Percentiles rank a stretch among this genome's conserved stretches.
These are phyloP conservation scores for Haematococcus lacustris DNA, from an alignment of 139 green algal species.

Conservation along the genomic window DNA sequence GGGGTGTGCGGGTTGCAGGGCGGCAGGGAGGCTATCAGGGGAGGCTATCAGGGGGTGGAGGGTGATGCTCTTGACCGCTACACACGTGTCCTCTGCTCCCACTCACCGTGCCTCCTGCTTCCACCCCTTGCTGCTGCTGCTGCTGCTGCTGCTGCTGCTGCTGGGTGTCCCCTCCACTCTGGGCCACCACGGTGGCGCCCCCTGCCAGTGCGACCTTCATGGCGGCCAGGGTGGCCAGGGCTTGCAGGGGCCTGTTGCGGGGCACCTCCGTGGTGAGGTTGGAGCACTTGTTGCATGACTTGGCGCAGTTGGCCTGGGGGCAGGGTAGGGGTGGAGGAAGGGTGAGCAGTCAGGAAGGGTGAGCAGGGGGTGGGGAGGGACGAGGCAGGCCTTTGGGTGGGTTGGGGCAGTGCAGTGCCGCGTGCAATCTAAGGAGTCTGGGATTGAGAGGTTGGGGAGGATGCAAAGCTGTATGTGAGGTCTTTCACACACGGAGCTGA, in stretches of 20 bases:
- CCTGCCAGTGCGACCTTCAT: not conserved
- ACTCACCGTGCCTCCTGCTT: not conserved
- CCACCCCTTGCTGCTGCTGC: not conserved
- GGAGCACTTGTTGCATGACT: slow-evolving; percentile 22
- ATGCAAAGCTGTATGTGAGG: not conserved
- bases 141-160: not conserved
- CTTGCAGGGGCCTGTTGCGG: not conserved
- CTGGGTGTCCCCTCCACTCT: not conserved
- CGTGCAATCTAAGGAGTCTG: not conserved
- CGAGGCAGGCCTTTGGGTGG: too few species aligned
- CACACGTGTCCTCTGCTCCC: not conserved
- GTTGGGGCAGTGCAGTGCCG: not conserved
- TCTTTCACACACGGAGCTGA: not conserved
- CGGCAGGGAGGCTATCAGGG: too few species aligned
- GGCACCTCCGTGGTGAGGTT: not conserved
- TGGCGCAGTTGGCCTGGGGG: slow-evolving; percentile 22
- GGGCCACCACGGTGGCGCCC: not conserved
- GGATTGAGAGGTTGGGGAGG: not conserved
- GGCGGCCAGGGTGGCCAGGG: not conserved
- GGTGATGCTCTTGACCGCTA: not conserved
- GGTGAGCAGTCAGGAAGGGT: not conserved
- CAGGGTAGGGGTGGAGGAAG: not conserved
- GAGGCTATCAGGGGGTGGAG: not conserved
- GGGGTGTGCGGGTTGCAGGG: too few species aligned
- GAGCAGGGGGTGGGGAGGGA: not conserved